Evolutionary conservation across 176 grass and related monocot genomes (phyloP).

Genomic region (Elaeis guineensis): DNA sequence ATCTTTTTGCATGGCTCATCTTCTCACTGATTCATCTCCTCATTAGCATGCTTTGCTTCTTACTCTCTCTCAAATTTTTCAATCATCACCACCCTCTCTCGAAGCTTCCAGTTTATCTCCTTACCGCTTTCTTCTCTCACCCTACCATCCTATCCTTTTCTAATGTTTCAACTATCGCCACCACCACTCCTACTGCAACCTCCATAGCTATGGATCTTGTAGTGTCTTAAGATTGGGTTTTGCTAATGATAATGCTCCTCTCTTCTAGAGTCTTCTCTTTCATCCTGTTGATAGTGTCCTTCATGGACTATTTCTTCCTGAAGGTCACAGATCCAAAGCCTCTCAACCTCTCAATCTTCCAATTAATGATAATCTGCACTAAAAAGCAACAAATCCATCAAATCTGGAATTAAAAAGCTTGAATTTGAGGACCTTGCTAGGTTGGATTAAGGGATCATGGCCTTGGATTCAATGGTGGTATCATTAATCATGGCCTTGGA

Average conservation of each 20-base stretch:
- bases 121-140: too few species aligned
- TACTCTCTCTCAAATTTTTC: too few species aligned
- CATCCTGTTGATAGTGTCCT: slow-evolving; percentile 65
- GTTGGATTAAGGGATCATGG: neutral
- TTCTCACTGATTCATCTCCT: too few species aligned
- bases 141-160: too few species aligned
- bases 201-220: slow-evolving; percentile 8
- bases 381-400: slow-evolving; percentile 8
- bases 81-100: too few species aligned
- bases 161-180: neutral
- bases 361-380: slow-evolving; percentile 67
- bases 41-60: too few species aligned
- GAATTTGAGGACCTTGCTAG: too few species aligned
- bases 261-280: slow-evolving; percentile 71
- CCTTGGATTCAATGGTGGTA: slow-evolving; percentile 46
- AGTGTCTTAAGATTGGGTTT: slow-evolving; percentile 51
- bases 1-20: too few species aligned
- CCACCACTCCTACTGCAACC: neutral
- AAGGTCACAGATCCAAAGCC: slow-evolving; percentile 88
- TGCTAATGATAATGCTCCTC: slow-evolving; percentile 80
- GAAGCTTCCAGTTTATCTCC: too few species aligned
- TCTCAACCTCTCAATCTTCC: slow-evolving; percentile 66
- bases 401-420: neutral
- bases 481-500: slow-evolving; percentile 39
- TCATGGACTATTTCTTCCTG: slow-evolving; percentile 48